Evolutionary conservation across 371 early-diverging fungal genomes (phyloP).

Genomic region (Neoconidiobolus thromboides): DNA sequence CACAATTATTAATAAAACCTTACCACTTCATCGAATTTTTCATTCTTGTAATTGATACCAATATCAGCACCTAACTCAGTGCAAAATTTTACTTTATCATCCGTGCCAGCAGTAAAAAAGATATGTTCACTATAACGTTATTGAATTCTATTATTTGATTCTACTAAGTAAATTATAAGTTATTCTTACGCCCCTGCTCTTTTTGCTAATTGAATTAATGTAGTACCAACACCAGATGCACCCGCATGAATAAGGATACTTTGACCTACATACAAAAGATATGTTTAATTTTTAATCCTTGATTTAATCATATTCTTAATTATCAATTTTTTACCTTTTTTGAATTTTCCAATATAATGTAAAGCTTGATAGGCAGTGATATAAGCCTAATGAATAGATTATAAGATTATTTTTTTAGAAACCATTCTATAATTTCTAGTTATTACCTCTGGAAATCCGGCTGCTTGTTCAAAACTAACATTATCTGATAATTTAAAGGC

Average conservation of each 20-base stretch:
- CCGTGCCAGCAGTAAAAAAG: constrained; percentile 44
- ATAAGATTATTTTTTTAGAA: constrained; percentile 11
- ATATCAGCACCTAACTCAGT: constrained; percentile 45
- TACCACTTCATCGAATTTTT: constrained; percentile 33
- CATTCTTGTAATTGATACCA: constrained; percentile 51
- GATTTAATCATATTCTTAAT: not conserved
- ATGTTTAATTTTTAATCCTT: not conserved
- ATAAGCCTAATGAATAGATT: constrained; percentile 21
- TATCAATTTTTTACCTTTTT: constrained; percentile 15
- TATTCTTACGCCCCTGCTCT: constrained; percentile 33
- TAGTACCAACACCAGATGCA: constrained; percentile 53
- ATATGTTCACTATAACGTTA: constrained; percentile 16
- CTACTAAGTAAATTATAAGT: not conserved
- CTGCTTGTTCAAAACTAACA: constrained; percentile 36
- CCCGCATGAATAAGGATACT: constrained; percentile 62
- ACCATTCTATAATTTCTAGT: constrained; percentile 4
- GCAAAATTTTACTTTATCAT: constrained; percentile 43
- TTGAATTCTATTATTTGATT: not conserved
- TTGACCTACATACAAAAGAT: constrained; percentile 10
- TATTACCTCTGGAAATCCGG: constrained; percentile 45
- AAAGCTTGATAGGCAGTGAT: constrained; percentile 67
- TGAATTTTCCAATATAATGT: constrained; percentile 29
- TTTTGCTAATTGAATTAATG: constrained; percentile 57
- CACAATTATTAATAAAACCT: not conserved
- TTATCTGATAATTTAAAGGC: constrained; percentile 36